These are phyloP conservation scores for Purshia tridentata DNA, from an alignment of 306 rosid species.

Conservation along the genomic window DNA sequence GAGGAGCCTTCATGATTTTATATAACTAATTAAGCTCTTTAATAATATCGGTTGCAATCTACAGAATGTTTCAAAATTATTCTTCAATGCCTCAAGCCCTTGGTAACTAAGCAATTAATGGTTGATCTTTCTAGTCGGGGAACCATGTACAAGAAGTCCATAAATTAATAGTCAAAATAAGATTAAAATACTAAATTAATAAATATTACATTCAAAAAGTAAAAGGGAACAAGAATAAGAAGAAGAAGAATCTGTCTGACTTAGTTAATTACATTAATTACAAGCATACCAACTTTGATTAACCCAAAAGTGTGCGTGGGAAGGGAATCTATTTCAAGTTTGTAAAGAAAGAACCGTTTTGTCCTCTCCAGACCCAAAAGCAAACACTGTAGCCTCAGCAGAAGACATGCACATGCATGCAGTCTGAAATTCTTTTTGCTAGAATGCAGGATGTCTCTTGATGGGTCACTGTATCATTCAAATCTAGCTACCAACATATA, in stretches of 20 bases:
- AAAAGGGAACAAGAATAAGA: neutral
- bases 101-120: too few species aligned
- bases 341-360: neutral
- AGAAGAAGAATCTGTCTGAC: neutral
- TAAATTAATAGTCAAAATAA: neutral
- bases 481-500: neutral
- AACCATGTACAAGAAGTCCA: neutral
- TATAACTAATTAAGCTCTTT: too few species aligned
- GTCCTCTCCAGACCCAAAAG: constrained; percentile 5
- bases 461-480: constrained; percentile 1
- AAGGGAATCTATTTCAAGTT: constrained; percentile 14
- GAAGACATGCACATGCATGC: constrained; percentile 1
- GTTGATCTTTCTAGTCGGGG: neutral
- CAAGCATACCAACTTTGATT: neutral
- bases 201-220: neutral
- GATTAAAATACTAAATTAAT: neutral
- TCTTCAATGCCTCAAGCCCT: neutral
- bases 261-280: neutral
- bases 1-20: too few species aligned
- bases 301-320: neutral
- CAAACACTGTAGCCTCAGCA: constrained; percentile 3
- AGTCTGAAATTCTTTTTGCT: constrained; percentile 10
- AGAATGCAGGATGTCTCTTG: neutral
- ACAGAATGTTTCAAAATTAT: neutral
- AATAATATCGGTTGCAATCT: neutral